phyloP scores from a whole-genome alignment of 2,329 filamentous ascomycete species.

The Colletotrichum salicis region DNA sequence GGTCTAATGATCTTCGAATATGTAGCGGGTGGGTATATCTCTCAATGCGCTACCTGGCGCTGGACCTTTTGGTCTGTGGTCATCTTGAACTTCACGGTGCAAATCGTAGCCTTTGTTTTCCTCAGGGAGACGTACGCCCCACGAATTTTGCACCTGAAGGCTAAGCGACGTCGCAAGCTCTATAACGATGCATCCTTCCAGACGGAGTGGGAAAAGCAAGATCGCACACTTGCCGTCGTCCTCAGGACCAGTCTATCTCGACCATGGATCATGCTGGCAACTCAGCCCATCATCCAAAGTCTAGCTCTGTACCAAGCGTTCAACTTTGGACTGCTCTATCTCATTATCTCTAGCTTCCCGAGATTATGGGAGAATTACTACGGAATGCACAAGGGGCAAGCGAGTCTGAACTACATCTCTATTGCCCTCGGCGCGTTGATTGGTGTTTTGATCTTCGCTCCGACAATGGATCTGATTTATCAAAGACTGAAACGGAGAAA shows the following conservation, averaged over 20 bases:
- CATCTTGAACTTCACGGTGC: constrained; percentile 51
- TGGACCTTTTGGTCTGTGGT: constrained; percentile 60
- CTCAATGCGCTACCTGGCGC: constrained; percentile 49
- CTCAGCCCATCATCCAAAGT: constrained; percentile 70
- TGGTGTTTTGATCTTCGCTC: constrained; percentile 59
- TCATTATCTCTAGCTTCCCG: constrained; percentile 71
- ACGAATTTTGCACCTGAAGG: constrained; percentile 47
- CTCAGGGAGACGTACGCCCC: constrained; percentile 53
- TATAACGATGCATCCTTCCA: constrained; percentile 45
- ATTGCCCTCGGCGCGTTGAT: constrained; percentile 71
- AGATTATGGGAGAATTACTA: constrained; percentile 67
- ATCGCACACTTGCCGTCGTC: constrained; percentile 41
- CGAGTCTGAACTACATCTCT: constrained; percentile 73
- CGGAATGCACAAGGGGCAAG: constrained; percentile 64
- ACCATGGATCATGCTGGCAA: constrained; percentile 65
- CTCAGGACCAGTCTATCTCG: constrained; percentile 56
- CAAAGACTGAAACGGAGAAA: constrained; percentile 42
- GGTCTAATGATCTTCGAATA: constrained; percentile 47
- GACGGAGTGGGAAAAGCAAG: constrained; percentile 50
- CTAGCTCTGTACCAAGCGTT: constrained; percentile 66
- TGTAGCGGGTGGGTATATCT: constrained; percentile 52
- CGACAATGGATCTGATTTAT: constrained; percentile 54
- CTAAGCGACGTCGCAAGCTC: constrained; percentile 44
- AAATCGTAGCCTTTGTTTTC: constrained; percentile 43
- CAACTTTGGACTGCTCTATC: constrained; percentile 71